phyloP scores from a whole-genome alignment of 345 rosid genomes.

The Camelina sativa region DNA sequence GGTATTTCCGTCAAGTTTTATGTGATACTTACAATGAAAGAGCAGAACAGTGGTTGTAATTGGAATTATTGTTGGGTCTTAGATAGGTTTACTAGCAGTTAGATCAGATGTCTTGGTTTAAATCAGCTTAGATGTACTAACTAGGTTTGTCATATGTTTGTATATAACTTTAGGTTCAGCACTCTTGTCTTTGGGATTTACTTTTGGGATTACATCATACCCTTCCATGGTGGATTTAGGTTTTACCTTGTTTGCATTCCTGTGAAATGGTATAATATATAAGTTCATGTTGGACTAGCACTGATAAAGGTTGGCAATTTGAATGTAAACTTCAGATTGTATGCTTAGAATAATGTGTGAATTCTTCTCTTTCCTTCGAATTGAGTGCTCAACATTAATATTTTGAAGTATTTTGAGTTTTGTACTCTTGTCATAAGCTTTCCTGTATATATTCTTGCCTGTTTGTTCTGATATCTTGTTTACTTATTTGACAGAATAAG shows the following conservation, averaged over 20 bases:
- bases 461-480: constrained; percentile 11
- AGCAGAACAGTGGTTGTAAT: neutral
- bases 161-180: neutral
- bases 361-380: constrained; percentile 5
- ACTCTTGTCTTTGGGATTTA: neutral
- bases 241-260: neutral
- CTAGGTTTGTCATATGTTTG: constrained; percentile 12
- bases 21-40: neutral
- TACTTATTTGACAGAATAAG: constrained; percentile 62
- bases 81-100: constrained; percentile 1
- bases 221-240: neutral
- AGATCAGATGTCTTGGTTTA: constrained; percentile 3
- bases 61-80: constrained; percentile 4
- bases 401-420: too few relatives aligned
- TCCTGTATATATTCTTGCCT: neutral
- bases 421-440: neutral
- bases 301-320: constrained; percentile 12
- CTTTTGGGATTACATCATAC: neutral
- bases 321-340: constrained; percentile 2
- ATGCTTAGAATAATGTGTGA: neutral
- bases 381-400: neutral
- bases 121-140: constrained; percentile 1
- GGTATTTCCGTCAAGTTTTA: constrained; percentile 49
- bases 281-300: neutral
- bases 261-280: constrained; percentile 8